Percentiles rank a stretch among this genome's conserved stretches.
Evolutionary conservation across 2,329 filamentous ascomycete species (phyloP).

Genomic region (Cercospora canescens): DNA sequence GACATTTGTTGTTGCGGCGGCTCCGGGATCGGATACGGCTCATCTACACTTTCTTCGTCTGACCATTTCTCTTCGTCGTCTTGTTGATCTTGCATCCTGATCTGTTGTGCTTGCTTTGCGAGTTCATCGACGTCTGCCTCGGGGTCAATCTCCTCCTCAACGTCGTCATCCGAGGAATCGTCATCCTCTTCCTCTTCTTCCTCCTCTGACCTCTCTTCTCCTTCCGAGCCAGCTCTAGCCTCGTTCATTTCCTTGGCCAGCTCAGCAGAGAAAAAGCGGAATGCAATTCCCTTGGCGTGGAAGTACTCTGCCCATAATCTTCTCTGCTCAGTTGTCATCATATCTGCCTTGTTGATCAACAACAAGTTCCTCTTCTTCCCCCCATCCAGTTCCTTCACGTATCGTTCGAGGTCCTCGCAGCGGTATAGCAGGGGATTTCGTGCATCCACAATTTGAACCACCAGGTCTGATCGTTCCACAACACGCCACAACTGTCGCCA

Average conservation of each 20-base stretch:
- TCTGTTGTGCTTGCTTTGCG: conserved; percentile 40
- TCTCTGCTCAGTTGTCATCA: conserved; percentile 90
- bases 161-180: conserved; percentile 37
- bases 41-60: conserved; percentile 40
- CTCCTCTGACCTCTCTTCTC: conserved; percentile 51
- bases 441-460: conserved; percentile 98
- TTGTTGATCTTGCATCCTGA: conserved; percentile 42
- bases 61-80: conserved; percentile 40
- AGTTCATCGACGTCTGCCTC: conserved; percentile 43
- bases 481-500: conserved; percentile 98
- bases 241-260: conserved; percentile 89
- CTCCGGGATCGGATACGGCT: conserved; percentile 36
- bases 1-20: conserved; percentile 34
- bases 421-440: conserved; percentile 92
- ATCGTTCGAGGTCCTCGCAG: conserved; percentile 87
- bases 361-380: conserved; percentile 77
- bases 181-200: conserved; percentile 27
- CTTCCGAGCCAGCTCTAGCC: conserved; percentile 67
- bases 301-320: conserved; percentile 85
- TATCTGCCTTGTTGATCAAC: conserved; percentile 97
- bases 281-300: conserved; percentile 75
- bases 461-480: conserved; percentile 90
- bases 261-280: conserved; percentile 94
- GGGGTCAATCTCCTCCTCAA: conserved; percentile 46
- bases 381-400: conserved; percentile 88